Evolutionary conservation across 257 asterid genomes (phyloP), one percentile per base, ranked within the genome.

Genomic region (Gentiana straminea): DNA sequence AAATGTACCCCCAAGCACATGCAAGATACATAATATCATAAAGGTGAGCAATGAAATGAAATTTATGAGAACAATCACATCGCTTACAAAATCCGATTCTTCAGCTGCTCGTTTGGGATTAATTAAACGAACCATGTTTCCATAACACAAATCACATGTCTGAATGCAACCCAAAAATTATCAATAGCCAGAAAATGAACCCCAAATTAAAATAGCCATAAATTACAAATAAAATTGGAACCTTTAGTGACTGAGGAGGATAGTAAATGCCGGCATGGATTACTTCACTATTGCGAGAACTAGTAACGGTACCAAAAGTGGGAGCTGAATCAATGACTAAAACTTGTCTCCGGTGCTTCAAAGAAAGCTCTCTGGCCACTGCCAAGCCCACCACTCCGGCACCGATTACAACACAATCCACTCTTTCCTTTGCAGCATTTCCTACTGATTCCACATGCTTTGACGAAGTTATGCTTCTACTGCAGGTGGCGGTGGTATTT

Each of bases 241-340:
- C 95, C 95, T 86, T 86, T 68, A 89, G 86, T 58, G 95, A 83
- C 61, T 77, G 64, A 47, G 64, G 72, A 62, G 94, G 94, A 52
- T 89, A 86, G 59, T 89, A 89, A 62, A 86, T 81, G 70, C 94
- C 95, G 44, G 92, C 94, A 71, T 89, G 95, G 63, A 89, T 75
- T 63, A 89, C 95, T 68, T 86, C 97, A 70, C 95, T 89, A 73
- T 86, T 89, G 60, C 97, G 94, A 59, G 97, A 86, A 52, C 89
- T 81, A 7, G 90, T 74, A 39, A 79, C 93, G 1, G 84, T 81
- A 41, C 94, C 97, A 61, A 86, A 89, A 57, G 86, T 81, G 33
- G 94, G 78, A n/a, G 72, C 88, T 49, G 95, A 75, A 37, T 89
- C 97, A 2, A 89, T 35, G 47, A 86, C 94, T 59, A 89, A 1